A percentile compares a stretch with the other conserved stretches of the same genome.
phyloP scores from a whole-genome alignment of 1,284 basidiomycete species.

The Tilletia setariae region DNA sequence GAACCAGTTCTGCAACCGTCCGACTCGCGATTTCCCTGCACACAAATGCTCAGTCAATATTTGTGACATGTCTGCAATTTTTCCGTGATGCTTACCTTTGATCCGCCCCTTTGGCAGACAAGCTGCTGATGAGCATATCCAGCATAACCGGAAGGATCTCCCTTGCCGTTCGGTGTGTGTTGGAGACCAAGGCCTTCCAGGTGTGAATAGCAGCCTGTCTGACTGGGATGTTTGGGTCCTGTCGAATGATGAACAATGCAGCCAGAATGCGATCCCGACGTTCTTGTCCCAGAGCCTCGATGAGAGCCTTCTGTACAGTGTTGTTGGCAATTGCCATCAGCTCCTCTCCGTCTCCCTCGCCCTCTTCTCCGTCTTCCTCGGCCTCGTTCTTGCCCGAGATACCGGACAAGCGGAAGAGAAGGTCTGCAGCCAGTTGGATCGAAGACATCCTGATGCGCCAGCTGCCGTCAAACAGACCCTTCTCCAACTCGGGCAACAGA shows the following conservation, averaged over 20 bases:
- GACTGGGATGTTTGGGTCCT: conserved; percentile 86
- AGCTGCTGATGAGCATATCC: conserved; percentile 65
- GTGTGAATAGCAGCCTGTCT: conserved; percentile 90
- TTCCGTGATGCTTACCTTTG: conserved; percentile 58
- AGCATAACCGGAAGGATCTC: conserved; percentile 77
- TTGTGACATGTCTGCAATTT: not conserved
- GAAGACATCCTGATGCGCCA: conserved; percentile 92
- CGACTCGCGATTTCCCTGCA: conserved; percentile 67
- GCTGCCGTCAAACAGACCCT: conserved; percentile 86
- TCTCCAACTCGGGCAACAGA: conserved; percentile 87
- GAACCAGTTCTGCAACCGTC: conserved; percentile 69
- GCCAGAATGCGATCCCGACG: conserved; percentile 86
- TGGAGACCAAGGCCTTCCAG: conserved; percentile 96
- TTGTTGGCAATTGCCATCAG: conserved; percentile 64
- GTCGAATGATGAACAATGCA: conserved; percentile 85
- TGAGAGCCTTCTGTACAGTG: conserved; percentile 68
- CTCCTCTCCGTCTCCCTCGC: conserved; percentile 59
- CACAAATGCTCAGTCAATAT: not conserved
- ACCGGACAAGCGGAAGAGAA: conserved; percentile 96
- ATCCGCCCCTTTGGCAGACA: conserved; percentile 75
- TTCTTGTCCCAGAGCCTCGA: conserved; percentile 82
- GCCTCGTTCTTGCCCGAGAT: conserved; percentile 82
- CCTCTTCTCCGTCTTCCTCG: conserved; percentile 62
- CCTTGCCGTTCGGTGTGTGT: conserved; percentile 66
- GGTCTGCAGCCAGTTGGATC: conserved; percentile 89